Percentiles rank a stretch among this genome's conserved stretches.
These are phyloP conservation scores for Bombardia bombarda DNA, from an alignment of 495 filamentous ascomycete genomes.

Conservation along the genomic window DNA sequence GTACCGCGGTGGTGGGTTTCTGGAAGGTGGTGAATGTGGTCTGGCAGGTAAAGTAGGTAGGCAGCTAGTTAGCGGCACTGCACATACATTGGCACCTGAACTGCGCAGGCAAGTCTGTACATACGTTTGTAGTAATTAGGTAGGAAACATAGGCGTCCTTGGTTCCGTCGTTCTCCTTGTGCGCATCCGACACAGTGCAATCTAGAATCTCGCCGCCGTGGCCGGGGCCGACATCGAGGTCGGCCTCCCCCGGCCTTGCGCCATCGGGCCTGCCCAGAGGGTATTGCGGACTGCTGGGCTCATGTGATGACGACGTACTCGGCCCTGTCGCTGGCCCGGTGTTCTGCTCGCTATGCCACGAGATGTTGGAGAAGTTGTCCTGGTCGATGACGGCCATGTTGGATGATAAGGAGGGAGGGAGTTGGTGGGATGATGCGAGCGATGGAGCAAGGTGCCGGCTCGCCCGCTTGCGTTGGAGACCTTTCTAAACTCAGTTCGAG, in stretches of 20 bases:
- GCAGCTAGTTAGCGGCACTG: too few relatives aligned
- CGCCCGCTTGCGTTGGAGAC: too few relatives aligned
- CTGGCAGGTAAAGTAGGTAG: too few relatives aligned
- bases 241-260: constrained; percentile 17
- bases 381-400: constrained; percentile 40
- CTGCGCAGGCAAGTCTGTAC: constrained; percentile 18
- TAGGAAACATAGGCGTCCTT: constrained; percentile 97
- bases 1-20: constrained; percentile 63
- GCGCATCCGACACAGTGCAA: constrained; percentile 69
- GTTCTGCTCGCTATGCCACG: constrained; percentile 36
- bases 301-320: constrained; percentile 8
- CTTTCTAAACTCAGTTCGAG: too few relatives aligned
- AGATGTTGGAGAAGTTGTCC: constrained; percentile 44
- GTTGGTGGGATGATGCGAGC: neutral
- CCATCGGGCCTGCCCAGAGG: constrained; percentile 14
- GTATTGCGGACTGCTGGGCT: constrained; percentile 8
- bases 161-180: constrained; percentile 94
- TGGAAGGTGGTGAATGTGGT: constrained; percentile 91
- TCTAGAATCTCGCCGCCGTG: constrained; percentile 76
- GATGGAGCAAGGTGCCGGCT: too few relatives aligned
- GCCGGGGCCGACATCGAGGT: constrained; percentile 42
- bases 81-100: too few relatives aligned
- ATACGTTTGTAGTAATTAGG: constrained; percentile 80
- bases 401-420: neutral
- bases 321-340: neutral